These are phyloP conservation scores for Nannizzia gypsea DNA, from an alignment of 2,329 filamentous ascomycete genomes.

Conservation along the genomic window DNA sequence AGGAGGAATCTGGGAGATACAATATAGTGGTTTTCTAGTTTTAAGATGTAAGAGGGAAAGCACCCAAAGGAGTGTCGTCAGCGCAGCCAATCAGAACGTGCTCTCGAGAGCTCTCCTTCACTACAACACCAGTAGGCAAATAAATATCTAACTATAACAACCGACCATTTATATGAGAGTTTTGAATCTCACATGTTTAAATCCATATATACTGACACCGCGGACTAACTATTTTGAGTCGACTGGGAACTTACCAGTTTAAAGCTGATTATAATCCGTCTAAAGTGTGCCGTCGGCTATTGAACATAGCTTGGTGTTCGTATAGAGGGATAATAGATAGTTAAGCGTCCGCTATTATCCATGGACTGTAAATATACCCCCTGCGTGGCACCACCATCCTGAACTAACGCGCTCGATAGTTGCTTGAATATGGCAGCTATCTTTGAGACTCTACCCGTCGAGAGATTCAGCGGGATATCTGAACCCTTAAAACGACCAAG, in stretches of 20 bases:
- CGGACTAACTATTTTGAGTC: no score
- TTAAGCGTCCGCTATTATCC: no score
- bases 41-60: neutral
- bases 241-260: no score
- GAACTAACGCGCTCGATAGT: neutral
- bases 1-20: neutral
- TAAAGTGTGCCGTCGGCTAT: no score
- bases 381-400: no score
- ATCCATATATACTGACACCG: no score
- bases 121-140: neutral
- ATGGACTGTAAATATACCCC: neutral
- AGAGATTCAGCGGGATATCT: conserved; percentile 55
- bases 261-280: no score
- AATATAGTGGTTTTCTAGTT: neutral
- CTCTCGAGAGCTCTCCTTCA: neutral
- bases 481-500: conserved; percentile 64
- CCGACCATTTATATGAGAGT: no score
- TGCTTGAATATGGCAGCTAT: neutral
- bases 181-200: no score
- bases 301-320: no score
- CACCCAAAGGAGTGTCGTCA: neutral
- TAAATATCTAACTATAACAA: neutral
- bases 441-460: conserved; percentile 60
- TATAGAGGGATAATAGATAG: no score
- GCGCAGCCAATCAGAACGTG: neutral